These are phyloP conservation scores for Seiridium cupressi DNA, from an alignment of 2,329 filamentous ascomycete species.

Conservation along the genomic window DNA sequence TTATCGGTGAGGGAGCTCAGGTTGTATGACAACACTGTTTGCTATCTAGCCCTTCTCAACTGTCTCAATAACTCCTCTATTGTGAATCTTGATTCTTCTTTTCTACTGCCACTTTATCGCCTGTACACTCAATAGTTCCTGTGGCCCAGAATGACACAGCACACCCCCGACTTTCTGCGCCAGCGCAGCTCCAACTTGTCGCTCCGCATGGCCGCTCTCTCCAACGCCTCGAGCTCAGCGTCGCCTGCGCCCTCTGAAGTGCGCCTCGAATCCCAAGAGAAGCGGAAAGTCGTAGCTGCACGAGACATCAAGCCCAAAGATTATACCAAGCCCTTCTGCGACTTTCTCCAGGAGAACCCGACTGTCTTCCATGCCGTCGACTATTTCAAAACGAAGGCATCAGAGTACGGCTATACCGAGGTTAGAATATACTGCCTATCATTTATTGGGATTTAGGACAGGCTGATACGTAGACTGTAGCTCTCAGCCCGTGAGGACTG, in stretches of 20 bases:
- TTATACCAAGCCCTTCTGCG: conserved; percentile 81
- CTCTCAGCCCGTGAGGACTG: conserved; percentile 79
- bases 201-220: conserved; percentile 38
- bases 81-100: background rate
- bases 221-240: conserved; percentile 22
- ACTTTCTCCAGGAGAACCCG: conserved; percentile 86
- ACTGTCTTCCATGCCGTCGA: conserved; percentile 90
- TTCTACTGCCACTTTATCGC: background rate
- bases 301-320: conserved; percentile 47
- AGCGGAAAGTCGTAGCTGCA: conserved; percentile 14
- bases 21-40: too few relatives aligned
- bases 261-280: conserved; percentile 19
- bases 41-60: too few relatives aligned
- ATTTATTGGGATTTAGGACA: background rate
- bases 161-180: conserved; percentile 42
- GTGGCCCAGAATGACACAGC: conserved; percentile 38
- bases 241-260: conserved; percentile 25
- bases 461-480: conserved; percentile 31
- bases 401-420: conserved; percentile 69
- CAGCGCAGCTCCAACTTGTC: conserved; percentile 43
- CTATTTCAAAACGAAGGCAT: conserved; percentile 72
- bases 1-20: too few relatives aligned
- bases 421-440: conserved; percentile 35
- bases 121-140: background rate
- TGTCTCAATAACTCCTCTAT: background rate